A percentile compares a stretch with the other conserved stretches of the same genome.
Conservation (phyloP, 352 stramenopile species). For the Aphanomyces stellatus region DNA sequence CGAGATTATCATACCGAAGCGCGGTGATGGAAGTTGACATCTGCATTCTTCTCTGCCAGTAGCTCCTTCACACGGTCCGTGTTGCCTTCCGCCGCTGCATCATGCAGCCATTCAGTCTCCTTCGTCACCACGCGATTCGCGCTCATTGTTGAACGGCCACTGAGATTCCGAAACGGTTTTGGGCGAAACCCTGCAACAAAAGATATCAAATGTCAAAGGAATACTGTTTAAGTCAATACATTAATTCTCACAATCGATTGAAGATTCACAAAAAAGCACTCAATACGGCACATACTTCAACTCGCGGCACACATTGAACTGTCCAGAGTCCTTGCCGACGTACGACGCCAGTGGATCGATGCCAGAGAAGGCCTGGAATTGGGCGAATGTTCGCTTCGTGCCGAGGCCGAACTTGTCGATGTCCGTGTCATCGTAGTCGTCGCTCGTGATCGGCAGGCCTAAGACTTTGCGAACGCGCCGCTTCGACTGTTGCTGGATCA, state of each 20-base stretch:
- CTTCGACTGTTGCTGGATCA: constrained; percentile 65
- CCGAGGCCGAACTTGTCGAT: constrained; percentile 57
- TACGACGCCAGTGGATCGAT: constrained; percentile 65
- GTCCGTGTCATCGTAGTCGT: constrained; percentile 63
- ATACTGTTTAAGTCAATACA: constrained; percentile 37
- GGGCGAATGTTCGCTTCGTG: constrained; percentile 62
- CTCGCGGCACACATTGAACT: constrained; percentile 66
- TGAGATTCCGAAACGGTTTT: not conserved
- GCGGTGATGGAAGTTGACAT: constrained; percentile 60
- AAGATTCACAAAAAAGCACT: no score
- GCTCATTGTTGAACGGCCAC: constrained; percentile 46
- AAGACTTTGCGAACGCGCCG: constrained; percentile 59
- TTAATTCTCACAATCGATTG: constrained; percentile 52
- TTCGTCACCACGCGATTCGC: constrained; percentile 45
- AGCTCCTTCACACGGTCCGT: constrained; percentile 36
- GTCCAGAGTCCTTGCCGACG: constrained; percentile 31
- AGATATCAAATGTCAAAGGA: not conserved
- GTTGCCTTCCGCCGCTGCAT: constrained; percentile 45
- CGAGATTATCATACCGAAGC: not conserved
- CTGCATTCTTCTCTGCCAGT: constrained; percentile 31
- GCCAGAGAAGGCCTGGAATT: constrained; percentile 69
- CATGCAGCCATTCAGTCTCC: constrained; percentile 51
- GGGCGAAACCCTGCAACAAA: not conserved
- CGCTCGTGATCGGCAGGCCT: constrained; percentile 42
- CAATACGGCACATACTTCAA: constrained; percentile 67